Evolutionary conservation across 1,284 basidiomycete genomes (phyloP), one percentile per base, ranked within the genome.

Genomic region (Anthracocystis panici-leucophaei): DNA sequence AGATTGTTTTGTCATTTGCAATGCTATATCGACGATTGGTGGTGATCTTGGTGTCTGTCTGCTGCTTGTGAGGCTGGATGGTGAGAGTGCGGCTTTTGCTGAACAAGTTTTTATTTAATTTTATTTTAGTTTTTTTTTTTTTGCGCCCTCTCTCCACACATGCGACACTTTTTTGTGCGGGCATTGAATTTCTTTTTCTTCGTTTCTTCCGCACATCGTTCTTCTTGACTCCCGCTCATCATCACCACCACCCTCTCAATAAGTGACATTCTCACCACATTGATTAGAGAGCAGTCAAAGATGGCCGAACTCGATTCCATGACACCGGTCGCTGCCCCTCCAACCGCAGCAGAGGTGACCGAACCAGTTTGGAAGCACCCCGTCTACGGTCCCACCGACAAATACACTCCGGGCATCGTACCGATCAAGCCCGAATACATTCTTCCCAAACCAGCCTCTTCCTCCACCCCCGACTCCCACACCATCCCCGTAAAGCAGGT

Each of bases 381-480:
- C 1, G 69, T 76, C 44, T 72, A 72, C 41, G 61, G 57, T 5
- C 60, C 74, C 2, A 74, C 60, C 3, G 75, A 70, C 52, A 73
- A 68, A 10, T 78, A 78, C 51, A 75, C 72, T 2, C 76, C 76
- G 9, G 76, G 76, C 16, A 69, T 75, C 41, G 72, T 65, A 1
- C 76, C 76, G 12, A 78, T 78, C 65, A 78, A 78, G 35, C 44
- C 57, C 18, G 72, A 78, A 35, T 78, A 57, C 57, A 57, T 78
- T 40, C 57, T 77, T 1, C 61, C 57, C 49, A 74, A 69, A 62
- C 62, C 71, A 2, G 9, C 54, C 8, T 52, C 62, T 14, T 25
- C 52, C 11, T n/a, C 48, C 21, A 9, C 55, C 35, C 16, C 49
- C 11, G 9, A 31, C 20, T 12, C 21, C 25, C 16, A 48, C 25